Evolutionary conservation across 495 filamentous ascomycete species (phyloP), one percentile per base, ranked within the genome.

Genomic region (Neurospora discreta): DNA sequence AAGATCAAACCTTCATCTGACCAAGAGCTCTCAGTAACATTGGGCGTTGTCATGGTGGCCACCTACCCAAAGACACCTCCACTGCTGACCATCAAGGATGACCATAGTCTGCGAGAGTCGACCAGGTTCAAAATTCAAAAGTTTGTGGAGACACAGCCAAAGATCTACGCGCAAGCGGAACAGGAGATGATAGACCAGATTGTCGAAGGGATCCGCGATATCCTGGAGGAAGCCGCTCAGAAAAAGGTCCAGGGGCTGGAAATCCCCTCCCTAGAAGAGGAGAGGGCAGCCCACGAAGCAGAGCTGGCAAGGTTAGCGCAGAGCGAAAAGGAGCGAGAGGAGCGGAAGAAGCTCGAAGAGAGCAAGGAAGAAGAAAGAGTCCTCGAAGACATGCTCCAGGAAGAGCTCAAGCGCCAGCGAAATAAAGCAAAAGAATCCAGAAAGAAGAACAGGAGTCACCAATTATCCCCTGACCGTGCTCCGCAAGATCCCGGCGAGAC

Each of bases 11-110:
- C 93, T 11, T 86, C 86, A 30, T 89, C 89, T 2, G 90, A 94
- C 70, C 85, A 89, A 39, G 89, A 92, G 11, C 83, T 90, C 39
- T 81, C 81, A 18, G 81, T 93, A 11, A 87, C 86, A 1, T 80
- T 97, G 23, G 80, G 81, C 7, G 91, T 95, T 42, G 89, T 91
- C 40, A 78, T 99, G 36, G 94, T 93, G 13, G 90, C 95, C 15
- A 98, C 95, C 0, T 99, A 99, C 80, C 96, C 96, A 9, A 97
- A 95, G 80, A 91, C 93, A 18, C 80, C 87, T 4, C 95, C 95
- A 3, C 84, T 92, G 39, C 78, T 99, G 5, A 88, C 84, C 10
- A 77, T 97, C n/a, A 89, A 90, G 68, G 84, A 90, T 71, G 85
- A 88, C 40, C 80, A 81, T 39, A 83, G 85, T 33, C 79, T 96